Percentiles rank a stretch among this genome's conserved stretches.
These are phyloP conservation scores for Cyclanthera cordifolia DNA, from an alignment of 306 rosid genomes.

Conservation along the genomic window DNA sequence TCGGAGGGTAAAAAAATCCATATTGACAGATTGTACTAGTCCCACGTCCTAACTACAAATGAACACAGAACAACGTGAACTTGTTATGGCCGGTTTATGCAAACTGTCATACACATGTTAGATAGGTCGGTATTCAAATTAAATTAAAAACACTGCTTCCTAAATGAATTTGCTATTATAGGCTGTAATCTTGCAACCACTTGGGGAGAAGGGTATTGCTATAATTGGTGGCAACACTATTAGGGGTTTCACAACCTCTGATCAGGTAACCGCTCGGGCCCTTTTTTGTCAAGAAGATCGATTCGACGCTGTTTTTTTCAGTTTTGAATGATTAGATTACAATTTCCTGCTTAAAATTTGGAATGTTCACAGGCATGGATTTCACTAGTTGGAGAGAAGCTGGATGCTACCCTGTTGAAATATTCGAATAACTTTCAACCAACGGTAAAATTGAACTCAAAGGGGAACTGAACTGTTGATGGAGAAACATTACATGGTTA, in stretches of 20 bases:
- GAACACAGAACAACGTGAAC: not conserved
- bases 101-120: not conserved
- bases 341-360: conserved; percentile 8
- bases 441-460: conserved; percentile 30
- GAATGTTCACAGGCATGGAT: conserved; percentile 38
- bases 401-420: conserved; percentile 60
- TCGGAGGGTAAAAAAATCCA: no score
- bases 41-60: no score
- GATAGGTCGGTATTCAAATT: not conserved
- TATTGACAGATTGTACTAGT: no score
- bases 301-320: not conserved
- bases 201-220: conserved; percentile 79
- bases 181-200: conserved; percentile 96
- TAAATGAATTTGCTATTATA: conserved; percentile 22
- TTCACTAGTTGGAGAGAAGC: conserved; percentile 44
- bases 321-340: not conserved
- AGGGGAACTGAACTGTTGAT: conserved; percentile 12
- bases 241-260: conserved; percentile 76
- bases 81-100: not conserved
- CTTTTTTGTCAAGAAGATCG: not conserved
- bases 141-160: not conserved
- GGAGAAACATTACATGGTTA: not conserved
- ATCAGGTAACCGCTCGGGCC: conserved; percentile 40
- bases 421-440: conserved; percentile 23
- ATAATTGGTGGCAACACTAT: conserved; percentile 83